These are phyloP conservation scores for Chytridiales sp. DNA, from an alignment of 371 early-diverging fungal species.

Conservation along the genomic window DNA sequence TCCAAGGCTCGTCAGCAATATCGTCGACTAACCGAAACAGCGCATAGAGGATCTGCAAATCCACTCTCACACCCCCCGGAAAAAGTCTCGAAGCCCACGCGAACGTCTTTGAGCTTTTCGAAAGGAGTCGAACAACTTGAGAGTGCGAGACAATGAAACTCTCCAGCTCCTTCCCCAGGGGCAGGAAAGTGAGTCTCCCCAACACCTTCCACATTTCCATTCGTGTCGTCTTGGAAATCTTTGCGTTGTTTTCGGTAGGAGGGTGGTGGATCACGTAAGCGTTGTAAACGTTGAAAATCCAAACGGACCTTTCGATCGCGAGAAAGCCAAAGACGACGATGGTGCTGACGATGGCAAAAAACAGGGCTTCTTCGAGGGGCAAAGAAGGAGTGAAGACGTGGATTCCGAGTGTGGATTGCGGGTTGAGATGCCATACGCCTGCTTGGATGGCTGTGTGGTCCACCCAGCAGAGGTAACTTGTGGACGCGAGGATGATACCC, in stretches of 20 bases:
- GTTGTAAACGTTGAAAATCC: no score
- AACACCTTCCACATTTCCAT: no score
- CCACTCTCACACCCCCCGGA: slow-evolving; percentile 50
- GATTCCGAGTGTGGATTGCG: slow-evolving; percentile 50
- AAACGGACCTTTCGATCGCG: slow-evolving; percentile 59
- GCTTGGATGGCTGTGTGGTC: slow-evolving; percentile 54
- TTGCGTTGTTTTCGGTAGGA: no score
- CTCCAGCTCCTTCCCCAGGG: no score
- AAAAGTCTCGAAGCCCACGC: slow-evolving; percentile 55
- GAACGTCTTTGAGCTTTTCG: slow-evolving; percentile 55
- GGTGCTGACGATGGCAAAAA: slow-evolving; percentile 56
- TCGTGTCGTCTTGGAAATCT: no score
- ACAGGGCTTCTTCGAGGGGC: slow-evolving; percentile 64
- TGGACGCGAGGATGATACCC: slow-evolving; percentile 49
- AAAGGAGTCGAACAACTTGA: no score
- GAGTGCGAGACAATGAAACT: no score
- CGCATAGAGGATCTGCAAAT: slow-evolving; percentile 56
- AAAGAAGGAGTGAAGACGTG: slow-evolving; percentile 48
- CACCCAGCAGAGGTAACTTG: slow-evolving; percentile 54
- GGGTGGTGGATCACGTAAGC: no score
- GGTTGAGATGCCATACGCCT: slow-evolving; percentile 60
- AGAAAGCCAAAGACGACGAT: slow-evolving; percentile 62
- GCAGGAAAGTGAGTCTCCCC: no score
- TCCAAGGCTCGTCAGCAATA: slow-evolving; percentile 43
- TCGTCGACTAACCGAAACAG: slow-evolving; percentile 67